A percentile compares a stretch with the other conserved stretches of the same genome.
phyloP scores from a whole-genome alignment of 73 alveolate species.

The Urostyla sp. region DNA sequence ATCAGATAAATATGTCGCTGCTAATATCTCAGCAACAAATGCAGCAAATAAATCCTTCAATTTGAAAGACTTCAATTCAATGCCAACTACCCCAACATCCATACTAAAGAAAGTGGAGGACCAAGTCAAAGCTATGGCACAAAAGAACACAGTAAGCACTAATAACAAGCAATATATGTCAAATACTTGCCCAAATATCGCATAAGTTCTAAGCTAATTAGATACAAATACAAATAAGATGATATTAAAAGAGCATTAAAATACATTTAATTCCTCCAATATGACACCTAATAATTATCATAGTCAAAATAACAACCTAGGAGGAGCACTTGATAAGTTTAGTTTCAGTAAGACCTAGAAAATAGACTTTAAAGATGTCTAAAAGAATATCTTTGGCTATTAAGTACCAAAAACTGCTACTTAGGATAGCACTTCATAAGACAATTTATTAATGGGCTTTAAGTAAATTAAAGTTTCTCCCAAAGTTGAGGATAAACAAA shows the following conservation, averaged over 20 bases:
- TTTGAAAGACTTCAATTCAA: constrained; percentile 38
- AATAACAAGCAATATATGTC: constrained; percentile 44
- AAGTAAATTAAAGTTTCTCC: too few relatives aligned
- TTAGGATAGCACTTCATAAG: not conserved
- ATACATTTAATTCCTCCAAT: too few relatives aligned
- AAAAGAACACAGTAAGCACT: not conserved
- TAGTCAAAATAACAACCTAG: too few relatives aligned
- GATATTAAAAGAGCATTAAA: too few relatives aligned
- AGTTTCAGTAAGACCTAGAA: constrained; percentile 34
- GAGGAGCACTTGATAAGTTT: not conserved
- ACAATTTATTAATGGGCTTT: not conserved
- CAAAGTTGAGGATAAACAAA: too few relatives aligned
- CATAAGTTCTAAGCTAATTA: constrained; percentile 38
- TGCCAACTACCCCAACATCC: constrained; percentile 62
- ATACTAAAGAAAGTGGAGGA: constrained; percentile 64
- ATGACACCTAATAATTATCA: not conserved
- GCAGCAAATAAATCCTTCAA: constrained; percentile 35
- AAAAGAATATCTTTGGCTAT: not conserved
- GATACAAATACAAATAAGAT: too few relatives aligned
- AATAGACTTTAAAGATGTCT: constrained; percentile 35
- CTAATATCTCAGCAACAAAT: too few relatives aligned
- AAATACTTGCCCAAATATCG: constrained; percentile 62
- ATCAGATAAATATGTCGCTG: constrained; percentile 37
- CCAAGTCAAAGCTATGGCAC: constrained; percentile 47
- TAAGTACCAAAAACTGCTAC: constrained; percentile 31